Base-by-base conservation (phyloP, 371 early-diverging fungal genomes). In the Lichtheimia ramosa region DNA sequence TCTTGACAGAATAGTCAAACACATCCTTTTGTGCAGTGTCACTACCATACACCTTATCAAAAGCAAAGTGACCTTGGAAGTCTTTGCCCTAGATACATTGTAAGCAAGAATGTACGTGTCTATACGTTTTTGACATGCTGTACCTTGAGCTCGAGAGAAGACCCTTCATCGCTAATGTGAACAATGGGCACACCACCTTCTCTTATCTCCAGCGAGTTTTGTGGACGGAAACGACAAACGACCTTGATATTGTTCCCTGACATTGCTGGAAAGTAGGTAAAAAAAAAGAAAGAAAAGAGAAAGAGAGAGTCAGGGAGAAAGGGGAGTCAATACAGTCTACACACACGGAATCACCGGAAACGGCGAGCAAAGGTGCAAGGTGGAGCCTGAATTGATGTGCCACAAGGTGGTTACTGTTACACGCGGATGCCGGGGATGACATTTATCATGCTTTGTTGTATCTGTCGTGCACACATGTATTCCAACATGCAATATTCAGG, bases 171-270 rank as follows among this genome's bases (percentile, higher is more conserved):
- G 65, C 88, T 87, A 62, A 92, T 87, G 16, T 82, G 73, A 65
- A 97, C 83, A 54, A 94, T 88, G 57, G 90, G 89, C 41, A 86
- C 88, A 62, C 96, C 96, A 56, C 94, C 94, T 64, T 96, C 92
- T 62, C 80, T 83, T 55, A 90, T 87, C 83, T 98, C 98, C 23
- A 92, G 73, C 56, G 86, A 77, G 76, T 98, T 98, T 68, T 96
- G 95, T 48, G 98, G 98, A 52, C 97, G 86, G 79, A 98, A 96
- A 59, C 98, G 92, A 79, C 96, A 95, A 51, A 98, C 91, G 64
- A 98, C 98, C 74, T 91, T 90, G 81, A 98, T 97, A 77, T 94
- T 95, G 74, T 89, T 92, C 73, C 85, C 86, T 24, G 78, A 74
- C 78, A 81, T n/a, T 81, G 54, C 34, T 49, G 51, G 28, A 51